A percentile compares a stretch with the other conserved stretches of the same genome.
Evolutionary conservation across 352 stramenopile species (phyloP).

Genomic region (Globisporangium paroecandrum): DNA sequence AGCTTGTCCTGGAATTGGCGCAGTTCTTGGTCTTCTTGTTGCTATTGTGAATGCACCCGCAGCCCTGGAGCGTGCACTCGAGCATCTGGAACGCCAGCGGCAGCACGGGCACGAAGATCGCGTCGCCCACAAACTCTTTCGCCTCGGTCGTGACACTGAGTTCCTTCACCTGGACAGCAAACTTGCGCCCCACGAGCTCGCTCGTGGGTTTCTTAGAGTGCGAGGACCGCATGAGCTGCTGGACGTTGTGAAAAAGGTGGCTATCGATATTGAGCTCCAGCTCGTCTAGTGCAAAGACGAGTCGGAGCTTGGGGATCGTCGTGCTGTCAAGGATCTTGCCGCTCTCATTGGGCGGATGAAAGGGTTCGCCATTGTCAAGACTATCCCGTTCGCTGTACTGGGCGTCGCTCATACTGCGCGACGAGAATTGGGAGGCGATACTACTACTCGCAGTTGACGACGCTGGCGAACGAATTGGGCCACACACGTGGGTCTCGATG

Average conservation of each 20-base stretch:
- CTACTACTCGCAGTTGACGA: constrained; percentile 15
- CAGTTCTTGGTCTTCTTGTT: background rate
- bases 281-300: constrained; percentile 45
- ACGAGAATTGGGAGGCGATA: background rate
- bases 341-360: background rate
- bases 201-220: background rate
- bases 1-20: background rate
- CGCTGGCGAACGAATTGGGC: constrained; percentile 10
- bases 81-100: constrained; percentile 71
- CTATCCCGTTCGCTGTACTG: background rate
- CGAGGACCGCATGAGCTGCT: constrained; percentile 25
- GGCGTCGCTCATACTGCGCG: background rate
- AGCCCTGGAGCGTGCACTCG: constrained; percentile 60
- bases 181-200: constrained; percentile 16
- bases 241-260: constrained; percentile 29
- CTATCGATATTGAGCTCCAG: constrained; percentile 48
- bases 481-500: constrained; percentile 54
- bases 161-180: constrained; percentile 30
- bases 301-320: constrained; percentile 26
- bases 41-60: constrained; percentile 33
- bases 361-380: background rate
- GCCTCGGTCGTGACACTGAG: constrained; percentile 59
- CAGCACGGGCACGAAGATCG: constrained; percentile 61
- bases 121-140: constrained; percentile 56
- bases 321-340: constrained; percentile 19